These are phyloP conservation scores for Chalciporus chontae DNA, from an alignment of 768 basidiomycete species.

Conservation along the genomic window DNA sequence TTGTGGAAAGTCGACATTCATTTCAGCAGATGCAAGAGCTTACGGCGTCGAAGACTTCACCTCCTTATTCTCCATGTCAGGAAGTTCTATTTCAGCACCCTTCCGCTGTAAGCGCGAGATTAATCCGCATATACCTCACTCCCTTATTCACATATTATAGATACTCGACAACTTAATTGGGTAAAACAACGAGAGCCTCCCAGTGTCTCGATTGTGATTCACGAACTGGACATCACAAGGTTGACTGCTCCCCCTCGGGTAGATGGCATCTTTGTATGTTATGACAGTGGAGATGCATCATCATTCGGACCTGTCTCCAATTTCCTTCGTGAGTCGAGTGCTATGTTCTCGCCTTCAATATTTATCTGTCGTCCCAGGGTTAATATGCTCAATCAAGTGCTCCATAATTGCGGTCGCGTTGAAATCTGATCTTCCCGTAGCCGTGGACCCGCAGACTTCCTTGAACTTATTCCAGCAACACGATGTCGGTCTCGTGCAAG, in stretches of 20 bases:
- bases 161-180: slow-evolving; percentile 30
- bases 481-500: slow-evolving; percentile 78
- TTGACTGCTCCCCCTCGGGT: slow-evolving; percentile 55
- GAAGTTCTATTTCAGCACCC: slow-evolving; percentile 35
- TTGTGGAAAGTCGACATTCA: slow-evolving; percentile 84
- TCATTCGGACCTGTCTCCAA: slow-evolving; percentile 68
- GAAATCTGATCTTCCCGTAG: slow-evolving; percentile 70
- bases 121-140: background rate
- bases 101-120: slow-evolving; percentile 36
- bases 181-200: slow-evolving; percentile 40
- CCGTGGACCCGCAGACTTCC: slow-evolving; percentile 56
- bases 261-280: slow-evolving; percentile 84
- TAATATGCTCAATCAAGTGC: slow-evolving; percentile 53
- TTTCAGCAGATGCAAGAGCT: slow-evolving; percentile 69
- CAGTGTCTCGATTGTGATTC: slow-evolving; percentile 46
- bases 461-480: slow-evolving; percentile 50
- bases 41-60: slow-evolving; percentile 49
- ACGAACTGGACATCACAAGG: slow-evolving; percentile 55
- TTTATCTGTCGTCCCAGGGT: slow-evolving; percentile 39
- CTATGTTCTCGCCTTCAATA: slow-evolving; percentile 2
- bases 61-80: slow-evolving; percentile 29
- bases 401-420: slow-evolving; percentile 79
- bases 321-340: slow-evolving; percentile 60
- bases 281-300: slow-evolving; percentile 60
- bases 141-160: slow-evolving; percentile 29